phyloP scores from a whole-genome alignment of 805 yeast species.

The Candida hungchunana region DNA sequence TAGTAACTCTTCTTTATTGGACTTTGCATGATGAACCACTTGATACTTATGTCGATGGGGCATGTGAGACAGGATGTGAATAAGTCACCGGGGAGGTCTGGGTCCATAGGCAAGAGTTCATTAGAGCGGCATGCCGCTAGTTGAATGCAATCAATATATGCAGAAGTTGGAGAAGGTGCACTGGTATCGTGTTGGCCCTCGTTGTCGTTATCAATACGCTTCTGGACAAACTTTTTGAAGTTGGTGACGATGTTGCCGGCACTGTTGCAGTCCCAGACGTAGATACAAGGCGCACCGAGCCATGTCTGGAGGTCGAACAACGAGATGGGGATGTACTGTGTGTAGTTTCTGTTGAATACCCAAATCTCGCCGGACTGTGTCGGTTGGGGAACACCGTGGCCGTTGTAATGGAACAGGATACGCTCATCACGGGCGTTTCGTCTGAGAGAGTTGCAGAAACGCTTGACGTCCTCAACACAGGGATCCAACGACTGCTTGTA shows the following conservation, averaged over 20 bases:
- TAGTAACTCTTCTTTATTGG: slow-evolving; percentile 49
- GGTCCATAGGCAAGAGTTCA: slow-evolving; percentile 87
- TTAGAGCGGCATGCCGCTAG: slow-evolving; percentile 87
- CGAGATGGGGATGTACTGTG: slow-evolving; percentile 95
- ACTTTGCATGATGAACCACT: slow-evolving; percentile 86
- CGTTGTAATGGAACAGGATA: slow-evolving; percentile 90
- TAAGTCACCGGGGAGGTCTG: slow-evolving; percentile 91
- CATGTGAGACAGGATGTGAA: slow-evolving; percentile 94
- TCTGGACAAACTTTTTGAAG: slow-evolving; percentile 85
- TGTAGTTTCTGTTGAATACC: slow-evolving; percentile 96
- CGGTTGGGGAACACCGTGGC: slow-evolving; percentile 98
- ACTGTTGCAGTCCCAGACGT: slow-evolving; percentile 89
- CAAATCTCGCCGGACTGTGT: slow-evolving; percentile 95
- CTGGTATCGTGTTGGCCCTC: slow-evolving; percentile 44
- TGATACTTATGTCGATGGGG: slow-evolving; percentile 90
- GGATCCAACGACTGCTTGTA: slow-evolving; percentile 93
- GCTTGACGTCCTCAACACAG: slow-evolving; percentile 89
- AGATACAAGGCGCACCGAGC: slow-evolving; percentile 97
- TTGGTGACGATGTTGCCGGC: slow-evolving; percentile 92
- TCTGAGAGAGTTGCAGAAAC: slow-evolving; percentile 84
- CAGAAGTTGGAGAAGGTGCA: slow-evolving; percentile 39
- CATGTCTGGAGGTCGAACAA: slow-evolving; percentile 93
- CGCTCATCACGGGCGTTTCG: slow-evolving; percentile 92
- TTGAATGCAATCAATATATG: slow-evolving; percentile 83
- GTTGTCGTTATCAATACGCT: slow-evolving; percentile 81